phyloP scores from a whole-genome alignment of 495 filamentous ascomycete species.

The Aspergillus indologenus region DNA sequence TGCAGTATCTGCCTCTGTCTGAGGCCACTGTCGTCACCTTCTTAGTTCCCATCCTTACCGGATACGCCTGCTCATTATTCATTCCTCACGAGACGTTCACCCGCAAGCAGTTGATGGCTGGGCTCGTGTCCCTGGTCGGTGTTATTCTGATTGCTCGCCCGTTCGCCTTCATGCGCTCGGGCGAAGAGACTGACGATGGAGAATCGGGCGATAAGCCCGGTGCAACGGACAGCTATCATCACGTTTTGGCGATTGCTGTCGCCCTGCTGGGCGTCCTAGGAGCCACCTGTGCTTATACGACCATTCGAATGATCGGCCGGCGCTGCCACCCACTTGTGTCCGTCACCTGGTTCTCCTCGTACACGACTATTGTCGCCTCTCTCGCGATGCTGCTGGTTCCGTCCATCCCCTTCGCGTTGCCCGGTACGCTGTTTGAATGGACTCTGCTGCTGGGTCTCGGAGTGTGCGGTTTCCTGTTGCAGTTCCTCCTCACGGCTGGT shows the following conservation, averaged over 20 bases:
- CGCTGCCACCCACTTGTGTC: constrained; percentile 80
- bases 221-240: constrained; percentile 51
- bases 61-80: constrained; percentile 76
- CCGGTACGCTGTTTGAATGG: constrained; percentile 64
- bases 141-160: constrained; percentile 86
- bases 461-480: constrained; percentile 76
- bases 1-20: constrained; percentile 82
- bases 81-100: constrained; percentile 75
- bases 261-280: constrained; percentile 82
- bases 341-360: constrained; percentile 80
- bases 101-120: constrained; percentile 70
- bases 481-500: constrained; percentile 82
- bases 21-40: constrained; percentile 95
- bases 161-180: constrained; percentile 34
- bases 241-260: constrained; percentile 67
- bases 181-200: constrained; percentile 7
- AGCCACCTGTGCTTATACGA: constrained; percentile 70
- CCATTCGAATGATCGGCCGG: constrained; percentile 80
- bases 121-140: constrained; percentile 70
- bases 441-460: constrained; percentile 64
- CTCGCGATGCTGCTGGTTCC: constrained; percentile 57
- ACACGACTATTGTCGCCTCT: constrained; percentile 63
- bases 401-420: constrained; percentile 61
- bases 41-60: constrained; percentile 75
- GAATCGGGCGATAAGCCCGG: constrained; percentile 26